Conservation (phyloP, 2,329 filamentous ascomycete species). For the Cytospora mali region DNA sequence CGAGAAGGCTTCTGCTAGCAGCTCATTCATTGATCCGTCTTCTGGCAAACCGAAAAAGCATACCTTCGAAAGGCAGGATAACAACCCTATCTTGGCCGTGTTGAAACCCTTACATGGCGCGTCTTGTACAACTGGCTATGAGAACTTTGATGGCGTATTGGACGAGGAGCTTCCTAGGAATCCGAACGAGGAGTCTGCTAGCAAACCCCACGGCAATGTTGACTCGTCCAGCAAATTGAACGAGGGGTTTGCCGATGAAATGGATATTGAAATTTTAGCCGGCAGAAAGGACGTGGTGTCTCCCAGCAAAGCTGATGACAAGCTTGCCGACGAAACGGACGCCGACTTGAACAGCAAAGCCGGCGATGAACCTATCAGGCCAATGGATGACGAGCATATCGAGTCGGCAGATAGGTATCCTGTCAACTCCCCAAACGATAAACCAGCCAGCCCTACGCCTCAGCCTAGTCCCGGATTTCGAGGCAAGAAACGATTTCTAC, state of each 20-base stretch:
- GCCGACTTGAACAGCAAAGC: background rate
- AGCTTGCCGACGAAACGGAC: background rate
- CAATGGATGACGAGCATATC: background rate
- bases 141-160: too few species aligned
- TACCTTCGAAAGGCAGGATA: background rate
- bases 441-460: background rate
- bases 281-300: background rate
- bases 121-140: too few species aligned
- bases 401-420: background rate
- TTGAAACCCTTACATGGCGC: too few species aligned
- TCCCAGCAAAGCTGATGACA: background rate
- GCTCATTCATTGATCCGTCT: background rate
- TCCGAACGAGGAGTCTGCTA: too few species aligned
- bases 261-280: background rate
- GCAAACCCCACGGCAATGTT: too few species aligned
- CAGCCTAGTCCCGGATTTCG: background rate
- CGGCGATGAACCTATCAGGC: background rate
- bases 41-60: background rate
- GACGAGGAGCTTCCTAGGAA: too few species aligned
- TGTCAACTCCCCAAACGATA: background rate
- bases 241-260: background rate
- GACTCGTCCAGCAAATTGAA: background rate
- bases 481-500: conserved; percentile 1
- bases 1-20: background rate
- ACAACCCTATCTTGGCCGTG: too few species aligned